Conservation (phyloP, 1,284 basidiomycete species). For the Rhodotorula sp. region DNA sequence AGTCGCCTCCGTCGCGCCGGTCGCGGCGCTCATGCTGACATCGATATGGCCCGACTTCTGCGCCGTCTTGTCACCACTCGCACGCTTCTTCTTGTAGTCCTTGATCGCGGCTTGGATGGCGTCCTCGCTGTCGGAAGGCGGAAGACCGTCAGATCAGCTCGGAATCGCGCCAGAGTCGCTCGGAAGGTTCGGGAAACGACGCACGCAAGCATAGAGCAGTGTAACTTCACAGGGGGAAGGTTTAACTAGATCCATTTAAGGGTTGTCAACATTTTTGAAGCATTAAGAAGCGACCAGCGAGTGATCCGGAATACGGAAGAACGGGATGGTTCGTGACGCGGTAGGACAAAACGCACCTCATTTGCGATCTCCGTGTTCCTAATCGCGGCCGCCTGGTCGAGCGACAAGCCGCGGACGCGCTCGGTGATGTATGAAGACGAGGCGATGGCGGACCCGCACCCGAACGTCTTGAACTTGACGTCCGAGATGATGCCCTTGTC, state of each 20-base stretch:
- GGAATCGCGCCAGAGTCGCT: not conserved
- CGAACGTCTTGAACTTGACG: conserved; percentile 99
- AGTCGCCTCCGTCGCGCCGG: conserved; percentile 65
- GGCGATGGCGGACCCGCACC: conserved; percentile 95
- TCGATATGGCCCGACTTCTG: conserved; percentile 63
- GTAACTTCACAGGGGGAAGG: conserved; percentile 91
- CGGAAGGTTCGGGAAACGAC: not conserved
- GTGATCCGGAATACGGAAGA: no score
- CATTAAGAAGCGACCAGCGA: no score
- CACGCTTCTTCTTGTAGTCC: conserved; percentile 57
- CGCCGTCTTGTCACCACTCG: no score
- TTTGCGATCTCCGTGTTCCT: conserved; percentile 95
- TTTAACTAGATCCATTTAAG: conserved; percentile 62
- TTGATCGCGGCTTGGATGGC: conserved; percentile 76
- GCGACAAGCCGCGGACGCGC: conserved; percentile 87
- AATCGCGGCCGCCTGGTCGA: conserved; percentile 92
- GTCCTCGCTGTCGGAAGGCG: conserved; percentile 73
- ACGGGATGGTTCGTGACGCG: no score
- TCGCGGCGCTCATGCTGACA: conserved; percentile 64
- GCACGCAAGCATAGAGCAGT: conserved; percentile 38
- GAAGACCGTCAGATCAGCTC: conserved; percentile 41
- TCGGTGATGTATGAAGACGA: conserved; percentile 97
- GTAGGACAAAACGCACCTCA: no score
- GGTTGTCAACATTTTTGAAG: not conserved
- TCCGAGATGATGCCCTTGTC: conserved; percentile 91